Evolutionary conservation across 495 filamentous ascomycete genomes (phyloP).

Genomic region (Wilcoxina mikolae): DNA sequence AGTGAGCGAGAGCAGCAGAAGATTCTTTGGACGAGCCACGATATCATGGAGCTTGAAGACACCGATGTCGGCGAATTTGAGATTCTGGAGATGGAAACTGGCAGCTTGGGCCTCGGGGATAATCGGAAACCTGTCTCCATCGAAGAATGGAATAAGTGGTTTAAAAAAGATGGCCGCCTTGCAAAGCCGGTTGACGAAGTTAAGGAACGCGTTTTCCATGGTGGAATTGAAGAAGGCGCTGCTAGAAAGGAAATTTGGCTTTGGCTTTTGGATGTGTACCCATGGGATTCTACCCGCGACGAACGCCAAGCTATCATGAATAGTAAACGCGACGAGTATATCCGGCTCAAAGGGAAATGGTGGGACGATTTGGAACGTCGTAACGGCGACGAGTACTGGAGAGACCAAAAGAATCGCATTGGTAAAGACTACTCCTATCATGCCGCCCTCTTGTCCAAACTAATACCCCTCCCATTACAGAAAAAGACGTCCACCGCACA

Average conservation of each 20-base stretch:
- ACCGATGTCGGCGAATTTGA: conserved; percentile 92
- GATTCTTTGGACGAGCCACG: conserved; percentile 74
- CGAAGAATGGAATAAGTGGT: conserved; percentile 77
- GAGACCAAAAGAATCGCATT: conserved; percentile 83
- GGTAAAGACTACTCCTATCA: conserved; percentile 42
- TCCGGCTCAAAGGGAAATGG: conserved; percentile 86
- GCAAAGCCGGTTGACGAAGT: conserved; percentile 74
- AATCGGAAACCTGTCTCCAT: conserved; percentile 60
- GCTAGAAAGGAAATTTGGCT: conserved; percentile 94
- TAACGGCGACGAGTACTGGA: conserved; percentile 78
- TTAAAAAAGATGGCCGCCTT: conserved; percentile 62
- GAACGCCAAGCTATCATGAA: conserved; percentile 69
- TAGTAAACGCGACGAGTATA: conserved; percentile 81
- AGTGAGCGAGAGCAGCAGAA: conserved; percentile 67
- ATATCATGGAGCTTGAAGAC: conserved; percentile 86
- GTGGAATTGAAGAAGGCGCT: conserved; percentile 72
- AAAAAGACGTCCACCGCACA: conserved; percentile 96
- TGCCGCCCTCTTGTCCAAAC: conserved; percentile 18
- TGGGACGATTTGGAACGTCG: conserved; percentile 87
- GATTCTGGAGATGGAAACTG: conserved; percentile 68
- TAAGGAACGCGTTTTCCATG: conserved; percentile 92
- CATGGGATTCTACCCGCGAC: conserved; percentile 71
- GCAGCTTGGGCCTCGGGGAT: conserved; percentile 53
- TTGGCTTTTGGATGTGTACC: conserved; percentile 78
- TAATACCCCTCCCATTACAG: conserved; percentile 43